Conservation (phyloP, 139 green algal genomes). For the Ettlia oleoabundans region DNA sequence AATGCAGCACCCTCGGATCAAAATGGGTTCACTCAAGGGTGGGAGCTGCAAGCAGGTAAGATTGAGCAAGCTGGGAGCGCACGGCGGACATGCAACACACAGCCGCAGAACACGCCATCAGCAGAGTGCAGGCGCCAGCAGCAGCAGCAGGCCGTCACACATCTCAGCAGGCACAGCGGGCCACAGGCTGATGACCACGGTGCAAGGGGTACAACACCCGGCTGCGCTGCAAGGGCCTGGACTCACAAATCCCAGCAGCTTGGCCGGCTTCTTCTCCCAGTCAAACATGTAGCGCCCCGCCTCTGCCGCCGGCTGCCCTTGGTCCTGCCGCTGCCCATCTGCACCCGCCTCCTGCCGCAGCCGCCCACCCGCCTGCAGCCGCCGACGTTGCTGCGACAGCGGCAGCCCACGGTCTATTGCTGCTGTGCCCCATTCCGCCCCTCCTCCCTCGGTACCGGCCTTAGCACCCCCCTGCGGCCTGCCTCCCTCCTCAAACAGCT, state of each 20-base stretch:
- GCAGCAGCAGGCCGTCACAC: no score
- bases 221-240: no score
- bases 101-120: no score
- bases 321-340: neutral
- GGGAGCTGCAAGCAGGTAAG: no score
- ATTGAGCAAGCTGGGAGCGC: no score
- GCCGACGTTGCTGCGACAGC: conserved; percentile 14
- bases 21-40: no score
- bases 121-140: no score
- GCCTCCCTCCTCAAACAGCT: neutral
- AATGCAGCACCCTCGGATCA: no score
- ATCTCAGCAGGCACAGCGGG: no score
- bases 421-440: neutral
- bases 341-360: neutral
- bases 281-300: neutral
- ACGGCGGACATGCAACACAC: no score
- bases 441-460: neutral
- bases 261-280: conserved; percentile 18
- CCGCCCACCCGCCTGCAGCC: neutral
- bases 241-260: conserved; percentile 45
- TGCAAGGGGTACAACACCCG: no score
- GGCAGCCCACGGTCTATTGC: neutral
- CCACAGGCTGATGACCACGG: no score
- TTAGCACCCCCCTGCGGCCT: neutral
- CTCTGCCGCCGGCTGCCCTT: neutral